Base-by-base conservation (phyloP, 805 yeast genomes). In the Scheffersomyces stipitis region DNA sequence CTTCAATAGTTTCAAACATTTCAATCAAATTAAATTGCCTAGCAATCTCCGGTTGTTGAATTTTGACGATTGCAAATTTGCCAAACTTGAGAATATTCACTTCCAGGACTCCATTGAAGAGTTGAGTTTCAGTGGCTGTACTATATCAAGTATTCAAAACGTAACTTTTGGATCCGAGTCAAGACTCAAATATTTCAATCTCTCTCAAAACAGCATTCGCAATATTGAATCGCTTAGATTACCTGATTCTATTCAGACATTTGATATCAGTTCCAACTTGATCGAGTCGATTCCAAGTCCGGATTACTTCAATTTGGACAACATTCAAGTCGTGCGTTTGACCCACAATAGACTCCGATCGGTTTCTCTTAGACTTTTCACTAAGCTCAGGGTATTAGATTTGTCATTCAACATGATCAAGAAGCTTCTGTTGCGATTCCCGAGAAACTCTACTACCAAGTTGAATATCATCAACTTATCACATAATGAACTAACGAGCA, bases 81-180 rank as follows among this genome's bases (percentile, higher is more conserved):
- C 31, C 12, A 24, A 14, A 2, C 18, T 49, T 4, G 38, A 30
- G 26, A 26, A 40, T 29, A 16, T 40, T 5, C 31, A 31, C 4
- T 41, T 48, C 22, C 50, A 46, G 3, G 28, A 33, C 4, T 18
- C 39, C 1, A 23, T 54, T 6, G 32, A 15, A 14, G 54, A 54
- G 26, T 36, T 54, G 17, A 46, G 51, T 35, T 33, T 48, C 14
- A 40, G 29, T 23, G 58, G 58, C 1, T 50, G 57, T 31, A 42
- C 40, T 9, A 29, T 52, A 3, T 17, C 8, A 2, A 17, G 26
- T 5, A 34, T 54, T 18, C 26, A 35, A 14, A 44, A 43, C 20
- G 34, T 50, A 9, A 14, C 26, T 3, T 47, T 45, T 37, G 49
- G 28, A 17, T 23, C 8, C 4, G 40, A 31, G 10, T 38, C 48